Evolutionary conservation across 169 alveolate genomes (phyloP).

Genomic region (Nephromyces sp.): DNA sequence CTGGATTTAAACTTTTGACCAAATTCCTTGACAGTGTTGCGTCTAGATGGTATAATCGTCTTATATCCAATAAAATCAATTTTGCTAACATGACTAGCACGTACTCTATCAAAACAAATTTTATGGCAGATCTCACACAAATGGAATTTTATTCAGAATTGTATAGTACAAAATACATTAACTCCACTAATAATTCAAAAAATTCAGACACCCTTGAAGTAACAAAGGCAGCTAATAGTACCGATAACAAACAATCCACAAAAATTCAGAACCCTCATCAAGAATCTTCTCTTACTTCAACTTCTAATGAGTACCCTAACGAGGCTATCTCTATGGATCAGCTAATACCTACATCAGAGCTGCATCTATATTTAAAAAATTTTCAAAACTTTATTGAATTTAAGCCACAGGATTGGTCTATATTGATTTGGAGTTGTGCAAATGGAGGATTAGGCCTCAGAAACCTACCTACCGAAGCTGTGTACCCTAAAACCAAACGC

Average conservation of each 20-base stretch:
- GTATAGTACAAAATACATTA: no score
- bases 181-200: neutral
- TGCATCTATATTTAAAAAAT: neutral
- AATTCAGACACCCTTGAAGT: neutral
- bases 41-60: neutral
- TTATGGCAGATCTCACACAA: no score
- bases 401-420: neutral
- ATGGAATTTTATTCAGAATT: no score
- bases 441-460: neutral
- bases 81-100: neutral
- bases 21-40: neutral
- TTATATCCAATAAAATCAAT: neutral
- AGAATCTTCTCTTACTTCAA: neutral
- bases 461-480: neutral
- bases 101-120: neutral
- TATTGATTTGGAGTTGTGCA: neutral
- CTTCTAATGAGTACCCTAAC: neutral
- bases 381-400: no score
- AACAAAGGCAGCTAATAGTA: neutral
- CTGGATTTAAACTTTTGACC: neutral
- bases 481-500: neutral
- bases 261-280: neutral
- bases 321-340: no score
- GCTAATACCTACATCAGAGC: neutral
- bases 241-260: no score